A percentile compares a stretch with the other conserved stretches of the same genome.
phyloP scores from a whole-genome alignment of 352 stramenopile species.

The Phytophthora melonis region DNA sequence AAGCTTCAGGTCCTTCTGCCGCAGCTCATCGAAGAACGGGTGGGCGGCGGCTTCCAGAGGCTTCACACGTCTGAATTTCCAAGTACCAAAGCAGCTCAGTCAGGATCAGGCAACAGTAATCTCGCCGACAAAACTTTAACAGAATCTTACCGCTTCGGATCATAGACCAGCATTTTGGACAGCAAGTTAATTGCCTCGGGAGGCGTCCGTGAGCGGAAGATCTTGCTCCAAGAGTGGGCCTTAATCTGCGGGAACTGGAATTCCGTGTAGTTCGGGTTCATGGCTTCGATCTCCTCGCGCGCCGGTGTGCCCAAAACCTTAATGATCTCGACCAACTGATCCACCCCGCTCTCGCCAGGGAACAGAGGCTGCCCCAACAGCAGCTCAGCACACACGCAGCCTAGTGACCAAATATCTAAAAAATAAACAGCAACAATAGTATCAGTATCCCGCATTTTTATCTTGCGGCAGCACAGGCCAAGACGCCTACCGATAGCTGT shows the following conservation, averaged over 20 bases:
- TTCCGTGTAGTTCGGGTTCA: conserved; percentile 99
- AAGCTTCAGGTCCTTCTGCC: conserved; percentile 83
- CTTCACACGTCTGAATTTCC: conserved; percentile 59
- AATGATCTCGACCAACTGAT: conserved; percentile 99
- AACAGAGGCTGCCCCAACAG: conserved; percentile 98
- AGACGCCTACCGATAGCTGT: conserved; percentile 93
- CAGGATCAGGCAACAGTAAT: conserved; percentile 2
- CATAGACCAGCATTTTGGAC: conserved; percentile 97
- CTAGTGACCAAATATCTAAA: conserved; percentile 95
- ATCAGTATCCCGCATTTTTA: not conserved
- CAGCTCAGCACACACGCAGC: conserved; percentile 98
- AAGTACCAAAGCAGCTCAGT: conserved; percentile 9
- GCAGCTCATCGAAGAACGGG: conserved; percentile 99
- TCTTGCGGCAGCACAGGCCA: not conserved
- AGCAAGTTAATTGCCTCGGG: conserved; percentile 98
- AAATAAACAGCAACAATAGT: not conserved
- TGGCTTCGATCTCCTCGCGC: conserved; percentile 97
- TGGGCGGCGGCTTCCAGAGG: conserved; percentile 93
- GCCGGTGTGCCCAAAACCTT: conserved; percentile 99
- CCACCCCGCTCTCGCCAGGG: conserved; percentile 98
- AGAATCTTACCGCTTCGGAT: conserved; percentile 88
- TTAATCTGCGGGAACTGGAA: conserved; percentile 99
- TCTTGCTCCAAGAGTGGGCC: conserved; percentile 97
- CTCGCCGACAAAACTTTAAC: too few species aligned
- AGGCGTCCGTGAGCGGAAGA: conserved; percentile 95